Base-by-base conservation (phyloP, 2,329 filamentous ascomycete genomes). In the Colletotrichum costaricense region DNA sequence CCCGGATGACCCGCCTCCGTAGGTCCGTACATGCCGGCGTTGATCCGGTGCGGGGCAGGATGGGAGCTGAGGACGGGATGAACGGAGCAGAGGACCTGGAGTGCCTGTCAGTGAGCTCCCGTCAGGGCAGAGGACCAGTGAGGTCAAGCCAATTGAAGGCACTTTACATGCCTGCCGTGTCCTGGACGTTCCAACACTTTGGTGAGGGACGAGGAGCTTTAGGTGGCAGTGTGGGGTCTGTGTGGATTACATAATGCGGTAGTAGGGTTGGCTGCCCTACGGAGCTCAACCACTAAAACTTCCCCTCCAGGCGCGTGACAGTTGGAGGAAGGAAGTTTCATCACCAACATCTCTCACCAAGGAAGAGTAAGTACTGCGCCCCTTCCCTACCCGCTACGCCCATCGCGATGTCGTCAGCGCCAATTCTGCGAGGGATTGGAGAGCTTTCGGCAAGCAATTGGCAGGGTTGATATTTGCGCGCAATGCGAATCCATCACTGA, bases 321-420 rank as follows among this genome's bases (percentile, higher is more conserved):
- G 38, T 57, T 63, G 14, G 46, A 57, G 49, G 55, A 62, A n/a
- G 59, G 72, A 75, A 68, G 14, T 26, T 66, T 75, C 73, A 75
- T 73, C 75, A 76, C 73, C 74, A 74, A 75, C 71, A 75, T 62
- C 73, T 75, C 75, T 76, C 75, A 58, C 63, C 69, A 69, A 65
- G 66, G 59, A 75, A 70, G 68, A 75, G 75, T 76, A 72, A 75
- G 75, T 76, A 11, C 38, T 63, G 56, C 22, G 16, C 58, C 46
- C 58, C 64, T 65, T 19, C 52, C 56, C 66, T 54, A 3, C 28
- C 30, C 5, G 28, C 42, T 2, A 52, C 49, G 33, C 35, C 22
- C 19, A 54, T 57, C 16, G 60, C 46, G 46, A 54, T n/a, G 62
- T 22, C 7, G 49, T 7, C 9, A 42, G 28, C 19, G 14, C 35